A percentile compares a stretch with the other conserved stretches of the same genome.
These are phyloP conservation scores for Sarcodon sp. DNA, from an alignment of 768 basidiomycete genomes.

Conservation along the genomic window DNA sequence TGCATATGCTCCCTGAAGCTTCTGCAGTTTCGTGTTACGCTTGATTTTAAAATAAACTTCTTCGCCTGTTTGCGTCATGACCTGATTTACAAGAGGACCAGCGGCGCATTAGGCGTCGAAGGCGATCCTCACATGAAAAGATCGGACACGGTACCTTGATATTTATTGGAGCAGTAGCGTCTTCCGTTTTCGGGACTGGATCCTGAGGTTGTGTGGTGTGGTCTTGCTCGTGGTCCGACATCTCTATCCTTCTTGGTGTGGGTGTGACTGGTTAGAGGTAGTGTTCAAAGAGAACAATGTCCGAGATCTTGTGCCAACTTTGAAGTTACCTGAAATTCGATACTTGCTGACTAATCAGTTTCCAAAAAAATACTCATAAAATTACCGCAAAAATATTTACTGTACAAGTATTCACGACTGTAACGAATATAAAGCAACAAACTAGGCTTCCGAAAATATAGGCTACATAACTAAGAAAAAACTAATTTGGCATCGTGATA, in stretches of 20 bases:
- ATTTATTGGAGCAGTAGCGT: constrained; percentile 56
- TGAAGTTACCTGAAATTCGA: no score
- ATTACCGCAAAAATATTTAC: no score
- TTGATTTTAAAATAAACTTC: constrained; percentile 98
- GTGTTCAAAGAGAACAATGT: no score
- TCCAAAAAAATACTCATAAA: no score
- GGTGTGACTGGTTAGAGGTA: no score
- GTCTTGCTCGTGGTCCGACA: constrained; percentile 41
- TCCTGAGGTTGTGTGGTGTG: constrained; percentile 21
- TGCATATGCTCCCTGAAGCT: constrained; percentile 88
- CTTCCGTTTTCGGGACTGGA: constrained; percentile 36
- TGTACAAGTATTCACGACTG: no score
- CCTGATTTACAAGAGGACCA: constrained; percentile 25
- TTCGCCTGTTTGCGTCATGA: constrained; percentile 62
- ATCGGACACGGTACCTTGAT: constrained; percentile 44
- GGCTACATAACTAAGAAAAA: not conserved
- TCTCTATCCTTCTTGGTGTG: constrained; percentile 9
- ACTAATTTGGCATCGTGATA: not conserved
- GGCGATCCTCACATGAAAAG: not conserved
- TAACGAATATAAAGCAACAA: not conserved
- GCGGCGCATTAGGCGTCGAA: not conserved
- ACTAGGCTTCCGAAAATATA: not conserved
- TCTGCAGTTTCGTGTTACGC: constrained; percentile 82
- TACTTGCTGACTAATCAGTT: no score
- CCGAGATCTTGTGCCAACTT: no score